These are phyloP conservation scores for Globisporangium abappressorium DNA, from an alignment of 352 stramenopile species.

Conservation along the genomic window DNA sequence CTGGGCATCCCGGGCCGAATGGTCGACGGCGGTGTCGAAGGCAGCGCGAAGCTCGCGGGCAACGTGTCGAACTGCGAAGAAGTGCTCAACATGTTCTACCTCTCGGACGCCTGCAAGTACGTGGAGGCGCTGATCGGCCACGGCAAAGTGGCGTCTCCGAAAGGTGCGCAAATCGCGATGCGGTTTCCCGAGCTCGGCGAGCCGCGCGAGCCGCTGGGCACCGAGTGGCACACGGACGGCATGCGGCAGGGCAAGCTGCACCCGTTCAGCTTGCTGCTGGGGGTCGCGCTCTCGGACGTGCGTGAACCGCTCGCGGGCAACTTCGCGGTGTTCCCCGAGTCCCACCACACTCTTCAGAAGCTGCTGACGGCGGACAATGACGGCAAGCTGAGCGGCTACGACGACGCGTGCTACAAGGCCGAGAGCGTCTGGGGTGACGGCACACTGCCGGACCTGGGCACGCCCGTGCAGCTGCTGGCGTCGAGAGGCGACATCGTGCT, in stretches of 20 bases:
- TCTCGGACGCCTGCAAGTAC: constrained; percentile 48
- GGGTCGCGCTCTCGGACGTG: constrained; percentile 72
- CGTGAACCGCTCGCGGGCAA: constrained; percentile 58
- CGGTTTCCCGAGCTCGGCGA: constrained; percentile 70
- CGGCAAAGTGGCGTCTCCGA: constrained; percentile 40
- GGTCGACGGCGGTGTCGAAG: constrained; percentile 74
- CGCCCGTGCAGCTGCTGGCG: constrained; percentile 57
- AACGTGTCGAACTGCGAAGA: constrained; percentile 69
- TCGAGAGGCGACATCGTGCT: constrained; percentile 63
- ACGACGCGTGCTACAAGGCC: constrained; percentile 57
- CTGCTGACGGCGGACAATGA: constrained; percentile 44
- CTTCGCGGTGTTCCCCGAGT: constrained; percentile 71
- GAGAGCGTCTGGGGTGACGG: constrained; percentile 79
- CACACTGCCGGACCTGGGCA: constrained; percentile 61
- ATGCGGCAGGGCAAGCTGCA: constrained; percentile 74
- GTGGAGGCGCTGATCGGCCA: constrained; percentile 58
- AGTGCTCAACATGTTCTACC: constrained; percentile 56
- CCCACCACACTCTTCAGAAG: constrained; percentile 48
- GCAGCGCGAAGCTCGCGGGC: constrained; percentile 59
- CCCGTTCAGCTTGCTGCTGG: constrained; percentile 64
- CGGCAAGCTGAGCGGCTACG: constrained; percentile 50
- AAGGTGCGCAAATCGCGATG: constrained; percentile 67
- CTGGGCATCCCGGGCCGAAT: constrained; percentile 63
- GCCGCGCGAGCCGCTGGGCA: constrained; percentile 54
- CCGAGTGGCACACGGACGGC: constrained; percentile 81